Evolutionary conservation across 2,329 filamentous ascomycete species (phyloP).

Genomic region (Cercospora sp.): DNA sequence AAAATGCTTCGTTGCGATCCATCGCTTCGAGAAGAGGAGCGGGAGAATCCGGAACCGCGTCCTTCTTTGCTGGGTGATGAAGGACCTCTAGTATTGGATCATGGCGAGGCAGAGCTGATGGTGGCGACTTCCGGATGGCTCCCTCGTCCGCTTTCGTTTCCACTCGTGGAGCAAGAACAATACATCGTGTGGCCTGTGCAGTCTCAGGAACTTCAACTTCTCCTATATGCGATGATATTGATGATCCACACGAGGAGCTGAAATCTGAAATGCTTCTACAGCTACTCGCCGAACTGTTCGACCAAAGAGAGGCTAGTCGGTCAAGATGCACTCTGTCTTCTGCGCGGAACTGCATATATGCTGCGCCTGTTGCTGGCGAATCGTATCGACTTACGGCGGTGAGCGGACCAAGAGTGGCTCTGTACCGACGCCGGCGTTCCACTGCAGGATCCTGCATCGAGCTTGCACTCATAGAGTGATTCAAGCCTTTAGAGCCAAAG

Average conservation of each 20-base stretch:
- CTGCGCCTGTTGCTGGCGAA: background rate
- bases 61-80: background rate
- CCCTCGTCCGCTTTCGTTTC: background rate
- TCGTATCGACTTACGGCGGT: background rate
- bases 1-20: background rate
- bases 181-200: constrained; percentile 1
- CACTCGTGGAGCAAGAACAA: background rate
- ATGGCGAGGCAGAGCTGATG: background rate
- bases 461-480: background rate
- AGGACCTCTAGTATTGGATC: background rate
- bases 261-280: constrained; percentile 5
- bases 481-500: background rate
- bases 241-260: constrained; percentile 4
- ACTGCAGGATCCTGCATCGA: constrained; percentile 3
- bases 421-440: background rate
- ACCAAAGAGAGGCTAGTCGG: background rate
- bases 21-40: background rate
- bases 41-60: background rate
- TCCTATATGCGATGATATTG: constrained; percentile 4
- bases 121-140: background rate
- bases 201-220: background rate
- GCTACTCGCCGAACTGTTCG: constrained; percentile 3
- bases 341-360: background rate
- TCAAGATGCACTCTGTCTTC: background rate
- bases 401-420: background rate